These are phyloP conservation scores for Corrigiola litoralis DNA, from an alignment of 179 eudicot species.

Conservation along the genomic window DNA sequence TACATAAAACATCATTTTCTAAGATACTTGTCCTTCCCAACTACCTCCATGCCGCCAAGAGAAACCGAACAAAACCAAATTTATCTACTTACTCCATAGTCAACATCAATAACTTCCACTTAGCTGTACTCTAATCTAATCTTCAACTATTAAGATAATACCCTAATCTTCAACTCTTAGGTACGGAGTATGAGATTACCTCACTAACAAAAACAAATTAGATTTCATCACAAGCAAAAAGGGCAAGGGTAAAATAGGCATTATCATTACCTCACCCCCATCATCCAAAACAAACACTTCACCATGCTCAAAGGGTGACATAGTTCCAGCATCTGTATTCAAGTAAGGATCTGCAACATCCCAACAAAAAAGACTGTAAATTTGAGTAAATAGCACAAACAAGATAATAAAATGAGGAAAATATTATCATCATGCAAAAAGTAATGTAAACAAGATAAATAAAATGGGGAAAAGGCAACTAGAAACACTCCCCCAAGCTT, in stretches of 20 bases:
- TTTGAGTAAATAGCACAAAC: not conserved
- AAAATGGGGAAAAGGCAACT: not conserved
- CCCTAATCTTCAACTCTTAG: not conserved
- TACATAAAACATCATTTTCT: conserved; percentile 27
- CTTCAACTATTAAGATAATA: conserved; percentile 6
- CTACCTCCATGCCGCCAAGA: conserved; percentile 28
- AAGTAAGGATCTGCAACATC: conserved; percentile 75
- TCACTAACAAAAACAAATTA: not conserved
- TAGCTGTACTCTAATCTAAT: conserved; percentile 5
- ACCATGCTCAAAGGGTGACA: conserved; percentile 99
- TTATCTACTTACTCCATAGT: conserved; percentile 11
- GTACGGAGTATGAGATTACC: not conserved
- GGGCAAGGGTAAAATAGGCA: not conserved
- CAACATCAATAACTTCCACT: conserved; percentile 29
- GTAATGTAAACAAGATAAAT: conserved; percentile 14
- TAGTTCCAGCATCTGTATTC: conserved; percentile 97
- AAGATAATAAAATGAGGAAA: not conserved
- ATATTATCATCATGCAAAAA: conserved; percentile 6
- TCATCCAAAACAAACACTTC: conserved; percentile 93
- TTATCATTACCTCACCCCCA: conserved; percentile 89
- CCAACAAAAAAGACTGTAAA: not conserved
- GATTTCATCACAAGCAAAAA: not conserved
- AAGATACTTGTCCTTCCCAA: conserved; percentile 29
- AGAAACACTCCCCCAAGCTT: conserved; percentile 6
- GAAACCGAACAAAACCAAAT: conserved; percentile 24